Percentiles rank a stretch among this genome's conserved stretches.
These are phyloP conservation scores for Cryptosporidium canis DNA, from an alignment of 169 alveolate species.

Conservation along the genomic window DNA sequence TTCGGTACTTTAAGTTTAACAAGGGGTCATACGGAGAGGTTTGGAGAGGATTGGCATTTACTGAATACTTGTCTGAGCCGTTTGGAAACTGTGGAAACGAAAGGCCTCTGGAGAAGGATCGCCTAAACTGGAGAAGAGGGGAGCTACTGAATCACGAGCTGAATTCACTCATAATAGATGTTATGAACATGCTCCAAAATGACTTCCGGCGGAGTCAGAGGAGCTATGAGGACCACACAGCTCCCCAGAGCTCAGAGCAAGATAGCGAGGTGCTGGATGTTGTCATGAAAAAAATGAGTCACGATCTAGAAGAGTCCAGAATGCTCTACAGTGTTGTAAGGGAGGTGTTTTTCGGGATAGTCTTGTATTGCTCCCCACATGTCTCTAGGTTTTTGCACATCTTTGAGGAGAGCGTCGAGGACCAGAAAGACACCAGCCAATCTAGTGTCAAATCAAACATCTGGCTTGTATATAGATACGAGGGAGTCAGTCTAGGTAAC, in stretches of 20 bases:
- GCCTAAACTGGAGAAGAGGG: constrained; percentile 57
- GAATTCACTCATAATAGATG: constrained; percentile 27
- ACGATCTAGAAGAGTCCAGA: neutral
- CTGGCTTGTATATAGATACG: constrained; percentile 68
- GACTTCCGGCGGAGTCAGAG: neutral
- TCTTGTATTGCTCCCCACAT: constrained; percentile 56
- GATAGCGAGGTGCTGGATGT: constrained; percentile 14
- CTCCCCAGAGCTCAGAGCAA: neutral
- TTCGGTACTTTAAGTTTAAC: constrained; percentile 39
- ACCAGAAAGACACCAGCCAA: neutral
- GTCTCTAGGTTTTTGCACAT: constrained; percentile 52
- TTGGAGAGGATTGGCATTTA: constrained; percentile 68
- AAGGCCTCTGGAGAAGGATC: neutral
- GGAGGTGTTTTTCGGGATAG: constrained; percentile 62
- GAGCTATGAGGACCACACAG: neutral
- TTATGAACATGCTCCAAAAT: constrained; percentile 3
- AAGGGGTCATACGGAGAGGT: constrained; percentile 70
- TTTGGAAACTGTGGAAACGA: constrained; percentile 41
- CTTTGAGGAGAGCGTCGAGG: constrained; percentile 41
- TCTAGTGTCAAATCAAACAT: constrained; percentile 1
- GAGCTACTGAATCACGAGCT: constrained; percentile 32
- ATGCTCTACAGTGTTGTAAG: constrained; percentile 23
- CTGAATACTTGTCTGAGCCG: constrained; percentile 29
- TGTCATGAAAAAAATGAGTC: constrained; percentile 61
- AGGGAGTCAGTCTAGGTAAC: constrained; percentile 23